A percentile compares a stretch with the other conserved stretches of the same genome.
These are phyloP conservation scores for Vigna nakashimae DNA, from an alignment of 306 rosid genomes.

Conservation along the genomic window DNA sequence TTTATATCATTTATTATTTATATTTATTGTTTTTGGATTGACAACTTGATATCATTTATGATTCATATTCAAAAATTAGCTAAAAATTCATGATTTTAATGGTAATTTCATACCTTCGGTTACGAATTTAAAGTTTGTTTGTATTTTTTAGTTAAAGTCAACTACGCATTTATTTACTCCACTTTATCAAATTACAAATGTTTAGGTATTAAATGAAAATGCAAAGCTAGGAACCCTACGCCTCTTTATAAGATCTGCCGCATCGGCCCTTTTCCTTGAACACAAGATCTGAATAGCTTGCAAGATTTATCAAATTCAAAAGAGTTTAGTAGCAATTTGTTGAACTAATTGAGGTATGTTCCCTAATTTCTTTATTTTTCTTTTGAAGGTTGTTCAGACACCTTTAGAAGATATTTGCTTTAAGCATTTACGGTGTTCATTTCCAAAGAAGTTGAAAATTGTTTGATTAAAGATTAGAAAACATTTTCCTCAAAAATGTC, in stretches of 20 bases:
- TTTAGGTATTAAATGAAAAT: neutral
- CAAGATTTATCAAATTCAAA: neutral
- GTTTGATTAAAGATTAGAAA: too few species aligned
- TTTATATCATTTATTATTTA: neutral
- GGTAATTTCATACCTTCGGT: neutral
- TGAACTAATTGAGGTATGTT: neutral
- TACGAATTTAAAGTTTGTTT: slow-evolving; percentile 15
- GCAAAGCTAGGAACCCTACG: slow-evolving; percentile 29
- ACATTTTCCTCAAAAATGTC: too few species aligned
- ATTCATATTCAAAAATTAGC: neutral
- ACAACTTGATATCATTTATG: neutral
- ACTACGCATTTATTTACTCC: neutral
- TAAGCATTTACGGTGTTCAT: too few species aligned
- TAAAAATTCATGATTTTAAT: neutral
- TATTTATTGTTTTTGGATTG: neutral
- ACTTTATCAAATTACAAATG: neutral
- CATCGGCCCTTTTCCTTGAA: neutral
- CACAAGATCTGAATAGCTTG: slow-evolving; percentile 8
- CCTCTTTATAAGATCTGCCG: neutral
- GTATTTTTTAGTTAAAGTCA: neutral
- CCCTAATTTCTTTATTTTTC: slow-evolving; percentile 9
- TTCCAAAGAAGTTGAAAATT: too few species aligned
- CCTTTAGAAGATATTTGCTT: neutral
- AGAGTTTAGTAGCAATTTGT: neutral
- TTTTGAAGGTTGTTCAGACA: slow-evolving; percentile 16